A percentile compares a stretch with the other conserved stretches of the same genome.
These are phyloP conservation scores for Trichoderma pleuroti DNA, from an alignment of 2,329 filamentous ascomycete species.

Conservation along the genomic window DNA sequence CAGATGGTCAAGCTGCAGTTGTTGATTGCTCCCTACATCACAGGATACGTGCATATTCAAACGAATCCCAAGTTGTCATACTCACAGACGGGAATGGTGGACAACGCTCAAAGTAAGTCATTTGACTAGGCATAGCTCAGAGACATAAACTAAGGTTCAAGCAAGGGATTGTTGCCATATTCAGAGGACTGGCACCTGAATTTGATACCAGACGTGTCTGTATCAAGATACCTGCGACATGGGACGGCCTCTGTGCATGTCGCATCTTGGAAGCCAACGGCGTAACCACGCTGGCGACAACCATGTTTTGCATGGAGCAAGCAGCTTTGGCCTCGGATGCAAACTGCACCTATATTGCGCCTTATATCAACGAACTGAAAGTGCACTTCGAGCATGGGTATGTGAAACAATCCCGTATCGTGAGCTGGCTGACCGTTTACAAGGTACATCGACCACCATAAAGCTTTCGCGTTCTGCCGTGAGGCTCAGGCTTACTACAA, in stretches of 20 bases:
- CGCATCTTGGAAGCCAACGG: slow-evolving; percentile 48
- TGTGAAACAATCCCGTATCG: slow-evolving; percentile 18
- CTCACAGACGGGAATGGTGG: slow-evolving; percentile 45
- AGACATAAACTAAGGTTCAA: background rate
- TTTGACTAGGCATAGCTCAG: background rate
- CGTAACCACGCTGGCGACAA: slow-evolving; percentile 59
- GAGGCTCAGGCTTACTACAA: slow-evolving; percentile 52
- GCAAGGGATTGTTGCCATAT: slow-evolving; percentile 49
- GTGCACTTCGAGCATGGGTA: slow-evolving; percentile 56
- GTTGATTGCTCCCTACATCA: slow-evolving; percentile 41
- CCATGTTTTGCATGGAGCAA: slow-evolving; percentile 60
- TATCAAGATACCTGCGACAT: slow-evolving; percentile 62
- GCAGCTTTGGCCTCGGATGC: slow-evolving; percentile 55
- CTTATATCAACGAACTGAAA: slow-evolving; percentile 63
- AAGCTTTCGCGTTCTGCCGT: slow-evolving; percentile 49
- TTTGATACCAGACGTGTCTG: slow-evolving; percentile 51
- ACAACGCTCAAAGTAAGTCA: slow-evolving; percentile 49
- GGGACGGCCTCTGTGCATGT: slow-evolving; percentile 61
- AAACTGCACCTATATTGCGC: slow-evolving; percentile 59
- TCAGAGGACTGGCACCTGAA: slow-evolving; percentile 40
- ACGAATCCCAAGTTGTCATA: slow-evolving; percentile 43
- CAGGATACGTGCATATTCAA: slow-evolving; percentile 49
- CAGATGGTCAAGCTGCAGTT: slow-evolving; percentile 56
- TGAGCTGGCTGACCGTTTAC: background rate
- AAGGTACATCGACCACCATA: slow-evolving; percentile 49